A percentile compares a stretch with the other conserved stretches of the same genome.
Conservation (phyloP, 305 asterid species). For the Fraxinus ornus region DNA sequence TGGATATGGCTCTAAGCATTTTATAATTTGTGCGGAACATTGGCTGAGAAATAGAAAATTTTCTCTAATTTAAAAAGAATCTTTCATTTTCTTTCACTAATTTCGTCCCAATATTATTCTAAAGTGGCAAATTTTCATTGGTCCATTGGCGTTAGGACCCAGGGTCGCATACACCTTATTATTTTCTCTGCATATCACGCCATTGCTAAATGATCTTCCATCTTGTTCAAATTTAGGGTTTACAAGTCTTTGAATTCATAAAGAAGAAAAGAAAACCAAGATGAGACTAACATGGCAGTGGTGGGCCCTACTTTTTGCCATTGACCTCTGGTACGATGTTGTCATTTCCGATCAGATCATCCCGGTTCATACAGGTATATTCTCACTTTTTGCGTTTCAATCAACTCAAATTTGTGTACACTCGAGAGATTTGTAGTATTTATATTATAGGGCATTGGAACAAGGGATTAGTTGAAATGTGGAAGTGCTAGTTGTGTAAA, state of each 20-base stretch:
- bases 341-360: constrained; percentile 44
- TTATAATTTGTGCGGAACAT: background rate
- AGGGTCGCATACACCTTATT: background rate
- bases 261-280: background rate
- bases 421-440: background rate
- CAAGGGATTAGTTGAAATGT: background rate
- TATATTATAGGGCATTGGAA: background rate
- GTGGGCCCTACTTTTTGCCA: constrained; percentile 22
- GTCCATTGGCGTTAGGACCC: background rate
- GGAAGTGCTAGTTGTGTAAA: background rate
- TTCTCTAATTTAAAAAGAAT: background rate
- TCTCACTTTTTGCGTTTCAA: constrained; percentile 1
- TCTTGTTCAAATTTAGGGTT: constrained; percentile 37
- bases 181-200: background rate
- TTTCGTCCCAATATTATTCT: background rate
- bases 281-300: constrained; percentile 39
- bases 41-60: background rate
- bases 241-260: constrained; percentile 18
- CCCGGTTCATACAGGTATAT: constrained; percentile 52
- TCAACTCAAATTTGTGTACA: background rate
- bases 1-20: background rate
- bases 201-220: constrained; percentile 16
- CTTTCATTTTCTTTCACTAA: background rate
- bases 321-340: constrained; percentile 23
- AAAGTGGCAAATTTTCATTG: constrained; percentile 30